These are phyloP conservation scores for Penicillium pancosmium DNA, from an alignment of 495 filamentous ascomycete genomes.

Conservation along the genomic window DNA sequence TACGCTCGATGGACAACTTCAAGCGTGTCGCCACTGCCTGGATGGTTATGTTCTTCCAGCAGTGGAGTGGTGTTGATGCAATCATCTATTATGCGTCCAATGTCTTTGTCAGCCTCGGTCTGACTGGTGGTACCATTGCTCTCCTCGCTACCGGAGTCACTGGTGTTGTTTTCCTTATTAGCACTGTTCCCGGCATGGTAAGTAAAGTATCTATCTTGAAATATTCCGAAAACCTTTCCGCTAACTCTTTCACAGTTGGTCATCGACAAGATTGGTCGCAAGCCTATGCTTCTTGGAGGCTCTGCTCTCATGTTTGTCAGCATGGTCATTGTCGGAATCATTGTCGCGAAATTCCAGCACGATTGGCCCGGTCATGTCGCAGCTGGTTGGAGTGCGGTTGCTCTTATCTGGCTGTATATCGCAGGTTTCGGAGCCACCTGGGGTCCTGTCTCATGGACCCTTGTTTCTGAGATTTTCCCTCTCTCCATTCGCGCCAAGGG, in stretches of 20 bases:
- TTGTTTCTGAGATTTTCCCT: constrained; percentile 45
- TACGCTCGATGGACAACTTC: constrained; percentile 44
- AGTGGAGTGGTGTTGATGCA: constrained; percentile 48
- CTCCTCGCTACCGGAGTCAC: constrained; percentile 66
- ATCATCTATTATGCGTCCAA: constrained; percentile 44
- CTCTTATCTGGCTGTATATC: constrained; percentile 38
- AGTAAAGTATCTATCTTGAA: constrained; percentile 48
- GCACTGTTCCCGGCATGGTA: constrained; percentile 71
- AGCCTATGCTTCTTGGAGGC: constrained; percentile 71
- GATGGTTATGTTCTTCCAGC: constrained; percentile 48
- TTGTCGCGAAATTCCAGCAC: constrained; percentile 44
- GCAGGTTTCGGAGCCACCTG: constrained; percentile 69
- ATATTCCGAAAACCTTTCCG: constrained; percentile 46
- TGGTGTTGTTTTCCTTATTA: constrained; percentile 69
- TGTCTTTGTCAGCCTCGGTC: constrained; percentile 70
- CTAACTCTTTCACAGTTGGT: constrained; percentile 53
- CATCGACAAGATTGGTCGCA: constrained; percentile 75
- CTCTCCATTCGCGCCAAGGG: constrained; percentile 49
- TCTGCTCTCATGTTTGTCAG: constrained; percentile 46
- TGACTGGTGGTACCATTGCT: constrained; percentile 78
- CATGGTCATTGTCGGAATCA: constrained; percentile 51
- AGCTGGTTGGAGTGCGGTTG: constrained; percentile 47
- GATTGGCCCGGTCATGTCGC: constrained; percentile 37
- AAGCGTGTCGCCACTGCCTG: constrained; percentile 42
- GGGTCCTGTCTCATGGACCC: constrained; percentile 38